Evolutionary conservation across 805 yeast genomes (phyloP).

Genomic region (Yamadazyma sp.): DNA sequence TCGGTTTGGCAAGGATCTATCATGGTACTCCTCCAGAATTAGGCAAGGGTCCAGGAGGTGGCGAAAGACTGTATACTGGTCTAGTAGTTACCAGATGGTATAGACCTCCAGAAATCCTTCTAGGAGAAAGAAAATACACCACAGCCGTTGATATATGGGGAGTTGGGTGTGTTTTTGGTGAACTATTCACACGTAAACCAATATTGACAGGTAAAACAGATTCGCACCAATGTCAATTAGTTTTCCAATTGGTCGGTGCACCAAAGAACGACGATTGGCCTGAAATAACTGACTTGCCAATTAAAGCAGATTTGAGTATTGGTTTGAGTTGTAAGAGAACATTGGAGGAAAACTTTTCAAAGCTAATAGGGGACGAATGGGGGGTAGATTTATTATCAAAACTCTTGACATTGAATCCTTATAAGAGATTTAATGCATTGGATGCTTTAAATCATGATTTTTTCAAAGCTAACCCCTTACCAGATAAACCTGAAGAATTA

Average conservation of each 20-base stretch:
- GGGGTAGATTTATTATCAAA: constrained; percentile 59
- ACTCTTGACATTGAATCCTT: constrained; percentile 68
- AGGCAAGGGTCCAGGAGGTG: constrained; percentile 57
- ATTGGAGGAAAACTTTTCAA: constrained; percentile 47
- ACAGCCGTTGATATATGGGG: constrained; percentile 99
- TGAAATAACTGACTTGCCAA: constrained; percentile 55
- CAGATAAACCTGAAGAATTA: constrained; percentile 51
- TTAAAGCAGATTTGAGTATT: constrained; percentile 42
- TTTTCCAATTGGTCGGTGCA: constrained; percentile 79
- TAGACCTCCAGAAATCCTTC: constrained; percentile 87
- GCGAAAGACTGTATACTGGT: constrained; percentile 51
- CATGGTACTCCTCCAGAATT: constrained; percentile 57
- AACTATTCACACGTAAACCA: constrained; percentile 77
- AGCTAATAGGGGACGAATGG: constrained; percentile 35
- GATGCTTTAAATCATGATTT: constrained; percentile 72
- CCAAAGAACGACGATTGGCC: constrained; percentile 67
- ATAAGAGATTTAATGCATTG: constrained; percentile 69
- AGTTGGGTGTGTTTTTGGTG: constrained; percentile 92
- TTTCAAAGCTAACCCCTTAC: constrained; percentile 65
- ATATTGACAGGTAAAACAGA: constrained; percentile 84
- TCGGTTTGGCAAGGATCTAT: constrained; percentile 83
- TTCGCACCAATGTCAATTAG: constrained; percentile 78
- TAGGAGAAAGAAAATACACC: constrained; percentile 84
- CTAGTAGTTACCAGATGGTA: constrained; percentile 96
- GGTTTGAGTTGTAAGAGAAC: constrained; percentile 47